Evolutionary conservation across 2,329 filamentous ascomycete species (phyloP).

Genomic region (Diaporthe humulicola): DNA sequence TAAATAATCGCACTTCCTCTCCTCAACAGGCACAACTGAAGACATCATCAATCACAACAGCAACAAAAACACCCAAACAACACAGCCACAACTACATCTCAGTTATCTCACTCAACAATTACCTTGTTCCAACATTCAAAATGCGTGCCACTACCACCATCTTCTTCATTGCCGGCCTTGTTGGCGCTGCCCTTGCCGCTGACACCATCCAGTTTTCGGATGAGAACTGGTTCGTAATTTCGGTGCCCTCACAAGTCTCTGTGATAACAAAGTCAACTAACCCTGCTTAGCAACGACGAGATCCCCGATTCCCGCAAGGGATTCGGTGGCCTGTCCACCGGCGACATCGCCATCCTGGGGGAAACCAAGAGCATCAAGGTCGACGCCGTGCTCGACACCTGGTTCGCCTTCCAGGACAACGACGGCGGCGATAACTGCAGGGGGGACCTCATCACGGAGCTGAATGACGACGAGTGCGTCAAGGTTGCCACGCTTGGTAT

Average conservation of each 20-base stretch:
- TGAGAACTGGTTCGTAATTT: constrained; percentile 15
- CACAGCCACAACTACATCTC: neutral
- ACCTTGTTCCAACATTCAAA: neutral
- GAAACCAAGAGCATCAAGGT: constrained; percentile 64
- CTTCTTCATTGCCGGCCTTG: constrained; percentile 37
- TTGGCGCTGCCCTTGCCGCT: constrained; percentile 38
- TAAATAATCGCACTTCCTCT: neutral
- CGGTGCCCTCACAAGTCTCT: neutral
- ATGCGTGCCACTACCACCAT: constrained; percentile 39
- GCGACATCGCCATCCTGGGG: constrained; percentile 47
- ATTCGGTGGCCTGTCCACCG: constrained; percentile 34
- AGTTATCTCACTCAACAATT: neutral
- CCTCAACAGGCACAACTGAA: neutral
- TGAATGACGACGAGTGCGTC: neutral
- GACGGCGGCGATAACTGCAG: neutral
- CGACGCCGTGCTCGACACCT: constrained; percentile 43
- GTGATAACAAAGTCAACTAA: neutral
- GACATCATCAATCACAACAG: neutral
- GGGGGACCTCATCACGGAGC: neutral
- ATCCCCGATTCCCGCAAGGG: neutral
- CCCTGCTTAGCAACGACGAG: neutral
- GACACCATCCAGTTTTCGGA: constrained; percentile 38
- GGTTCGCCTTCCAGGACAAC: constrained; percentile 18
- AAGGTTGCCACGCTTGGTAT: neutral
- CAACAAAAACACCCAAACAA: neutral